Percentiles rank a stretch among this genome's conserved stretches.
phyloP scores from a whole-genome alignment of 768 basidiomycete species.

The Russula ochroleuca region DNA sequence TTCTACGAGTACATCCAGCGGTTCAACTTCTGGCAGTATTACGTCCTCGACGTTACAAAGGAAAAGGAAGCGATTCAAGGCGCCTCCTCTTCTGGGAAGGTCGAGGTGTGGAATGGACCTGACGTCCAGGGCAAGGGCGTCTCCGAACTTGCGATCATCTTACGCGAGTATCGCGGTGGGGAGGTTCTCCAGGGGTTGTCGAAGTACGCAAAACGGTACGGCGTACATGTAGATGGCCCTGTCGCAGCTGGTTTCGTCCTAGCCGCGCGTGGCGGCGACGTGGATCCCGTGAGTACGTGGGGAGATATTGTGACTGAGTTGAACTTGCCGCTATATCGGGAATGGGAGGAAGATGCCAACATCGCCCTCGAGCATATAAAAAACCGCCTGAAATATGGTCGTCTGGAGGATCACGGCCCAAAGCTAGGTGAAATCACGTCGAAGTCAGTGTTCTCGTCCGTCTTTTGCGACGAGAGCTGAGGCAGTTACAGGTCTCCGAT shows the following conservation, averaged over 20 bases:
- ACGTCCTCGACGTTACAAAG: constrained; percentile 70
- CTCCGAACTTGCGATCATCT: constrained; percentile 61
- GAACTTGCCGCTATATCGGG: constrained; percentile 83
- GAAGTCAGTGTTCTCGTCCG: constrained; percentile 46
- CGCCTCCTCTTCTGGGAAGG: constrained; percentile 46
- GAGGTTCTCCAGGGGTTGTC: constrained; percentile 50
- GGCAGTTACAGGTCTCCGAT: constrained; percentile 59
- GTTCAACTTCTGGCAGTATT: constrained; percentile 89
- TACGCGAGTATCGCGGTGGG: constrained; percentile 46
- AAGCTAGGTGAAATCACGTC: constrained; percentile 74
- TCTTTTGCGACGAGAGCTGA: constrained; percentile 10
- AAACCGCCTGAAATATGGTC: constrained; percentile 72
- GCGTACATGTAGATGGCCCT: constrained; percentile 55
- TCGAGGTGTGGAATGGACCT: constrained; percentile 58
- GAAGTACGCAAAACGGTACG: constrained; percentile 60
- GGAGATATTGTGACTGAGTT: constrained; percentile 73
- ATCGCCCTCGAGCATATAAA: constrained; percentile 70
- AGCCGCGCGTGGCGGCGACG: constrained; percentile 51
- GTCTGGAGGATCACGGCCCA: constrained; percentile 80
- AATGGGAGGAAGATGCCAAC: constrained; percentile 80
- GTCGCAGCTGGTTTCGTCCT: constrained; percentile 72
- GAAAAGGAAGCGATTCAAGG: constrained; percentile 58
- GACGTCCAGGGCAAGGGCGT: constrained; percentile 54
- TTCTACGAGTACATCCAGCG: constrained; percentile 57
- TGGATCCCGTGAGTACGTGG: constrained; percentile 55